A percentile compares a stretch with the other conserved stretches of the same genome.
phyloP scores from a whole-genome alignment of 208 protist genomes.

The Angomonas desouzai region DNA sequence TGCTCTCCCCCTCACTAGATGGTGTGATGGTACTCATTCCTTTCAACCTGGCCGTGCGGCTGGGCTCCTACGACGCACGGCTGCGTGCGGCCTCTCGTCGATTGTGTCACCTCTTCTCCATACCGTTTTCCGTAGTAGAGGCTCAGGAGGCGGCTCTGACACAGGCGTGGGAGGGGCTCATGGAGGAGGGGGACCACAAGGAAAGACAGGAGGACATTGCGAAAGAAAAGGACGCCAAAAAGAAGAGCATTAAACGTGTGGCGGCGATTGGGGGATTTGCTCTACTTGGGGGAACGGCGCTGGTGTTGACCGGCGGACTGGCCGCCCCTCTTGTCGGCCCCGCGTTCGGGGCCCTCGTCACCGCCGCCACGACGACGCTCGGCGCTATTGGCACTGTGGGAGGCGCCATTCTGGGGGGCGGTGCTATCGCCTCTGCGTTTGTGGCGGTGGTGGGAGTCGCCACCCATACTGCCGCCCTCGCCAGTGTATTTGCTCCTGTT shows the following conservation, averaged over 20 bases:
- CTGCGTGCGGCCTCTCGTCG: constrained; percentile 58
- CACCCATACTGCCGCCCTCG: constrained; percentile 65
- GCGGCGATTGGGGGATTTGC: constrained; percentile 74
- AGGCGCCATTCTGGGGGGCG: constrained; percentile 42
- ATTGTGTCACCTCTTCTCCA: constrained; percentile 58
- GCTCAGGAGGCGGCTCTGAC: constrained; percentile 26
- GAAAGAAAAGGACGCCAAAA: constrained; percentile 30
- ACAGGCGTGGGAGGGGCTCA: not conserved
- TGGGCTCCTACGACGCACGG: constrained; percentile 64
- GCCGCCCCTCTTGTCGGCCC: constrained; percentile 65
- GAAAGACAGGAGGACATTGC: constrained; percentile 27
- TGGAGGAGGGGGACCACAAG: constrained; percentile 20
- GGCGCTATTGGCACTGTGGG: constrained; percentile 46
- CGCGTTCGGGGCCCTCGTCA: constrained; percentile 48
- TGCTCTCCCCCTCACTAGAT: constrained; percentile 44
- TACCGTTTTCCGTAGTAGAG: constrained; percentile 64
- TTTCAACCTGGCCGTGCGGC: constrained; percentile 53
- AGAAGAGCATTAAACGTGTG: constrained; percentile 33
- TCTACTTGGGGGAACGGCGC: constrained; percentile 49
- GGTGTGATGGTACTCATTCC: constrained; percentile 53
- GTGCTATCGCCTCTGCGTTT: constrained; percentile 45
- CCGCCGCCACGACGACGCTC: constrained; percentile 44
- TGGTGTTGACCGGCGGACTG: constrained; percentile 68
- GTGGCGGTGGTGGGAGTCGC: constrained; percentile 51
- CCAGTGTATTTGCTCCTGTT: constrained; percentile 49